A percentile compares a stretch with the other conserved stretches of the same genome.
Evolutionary conservation across 31 red algal genomes (phyloP).

Genomic region (Endocladia muricata): DNA sequence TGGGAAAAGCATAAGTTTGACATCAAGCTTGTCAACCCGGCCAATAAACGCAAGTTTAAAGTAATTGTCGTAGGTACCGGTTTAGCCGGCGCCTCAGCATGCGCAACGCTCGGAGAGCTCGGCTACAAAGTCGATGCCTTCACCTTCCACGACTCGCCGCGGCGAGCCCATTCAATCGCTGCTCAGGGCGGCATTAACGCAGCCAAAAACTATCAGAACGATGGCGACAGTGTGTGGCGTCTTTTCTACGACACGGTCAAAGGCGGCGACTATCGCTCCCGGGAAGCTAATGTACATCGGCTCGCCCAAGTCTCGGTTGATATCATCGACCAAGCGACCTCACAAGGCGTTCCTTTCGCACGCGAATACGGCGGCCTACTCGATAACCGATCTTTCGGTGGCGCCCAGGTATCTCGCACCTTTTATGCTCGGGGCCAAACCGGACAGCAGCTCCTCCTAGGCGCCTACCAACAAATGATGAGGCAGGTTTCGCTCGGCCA

Average conservation of each 20-base stretch:
- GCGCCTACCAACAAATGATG: neutral
- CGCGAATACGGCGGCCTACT: slow-evolving; percentile 2
- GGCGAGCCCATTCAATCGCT: slow-evolving; percentile 12
- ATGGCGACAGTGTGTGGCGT: slow-evolving; percentile 5
- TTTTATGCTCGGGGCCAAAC: neutral
- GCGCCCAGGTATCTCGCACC: slow-evolving; percentile 9
- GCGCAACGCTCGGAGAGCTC: slow-evolving; percentile 6
- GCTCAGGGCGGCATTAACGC: slow-evolving; percentile 35
- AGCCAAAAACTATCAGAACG: slow-evolving; percentile 19
- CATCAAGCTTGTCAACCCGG: neutral
- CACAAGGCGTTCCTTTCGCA: slow-evolving; percentile 15
- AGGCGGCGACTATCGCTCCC: slow-evolving; percentile 18
- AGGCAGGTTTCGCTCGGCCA: neutral
- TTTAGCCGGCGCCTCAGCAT: slow-evolving; percentile 11
- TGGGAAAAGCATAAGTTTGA: neutral
- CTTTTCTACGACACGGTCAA: slow-evolving; percentile 25
- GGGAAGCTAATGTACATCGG: slow-evolving; percentile 6
- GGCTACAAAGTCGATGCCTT: slow-evolving; percentile 7
- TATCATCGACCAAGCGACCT: neutral
- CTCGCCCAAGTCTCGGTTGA: neutral
- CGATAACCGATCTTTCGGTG: slow-evolving; percentile 18
- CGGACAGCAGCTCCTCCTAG: slow-evolving; percentile 22
- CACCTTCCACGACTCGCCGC: neutral
- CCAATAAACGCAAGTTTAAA: neutral
- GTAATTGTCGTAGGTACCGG: slow-evolving; percentile 19